These are phyloP conservation scores for Epichloe sp. DNA, from an alignment of 2,329 filamentous ascomycete genomes.

Conservation along the genomic window DNA sequence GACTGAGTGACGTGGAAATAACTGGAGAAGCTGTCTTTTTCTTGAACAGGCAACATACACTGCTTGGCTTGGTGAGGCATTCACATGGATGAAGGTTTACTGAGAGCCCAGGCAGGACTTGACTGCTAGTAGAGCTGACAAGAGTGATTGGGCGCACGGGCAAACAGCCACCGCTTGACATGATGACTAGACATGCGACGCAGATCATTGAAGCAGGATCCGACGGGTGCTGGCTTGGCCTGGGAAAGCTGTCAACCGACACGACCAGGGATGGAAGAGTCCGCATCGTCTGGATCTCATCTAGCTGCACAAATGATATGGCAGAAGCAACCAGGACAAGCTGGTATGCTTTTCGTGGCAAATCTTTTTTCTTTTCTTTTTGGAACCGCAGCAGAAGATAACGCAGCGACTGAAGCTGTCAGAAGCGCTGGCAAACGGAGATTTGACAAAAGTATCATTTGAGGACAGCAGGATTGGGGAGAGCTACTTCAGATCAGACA, in stretches of 20 bases:
- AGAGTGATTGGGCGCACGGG: not conserved
- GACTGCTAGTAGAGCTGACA: not conserved
- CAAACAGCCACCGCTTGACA: not conserved
- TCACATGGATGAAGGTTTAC: not conserved
- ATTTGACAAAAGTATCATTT: not conserved
- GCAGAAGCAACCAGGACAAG: not conserved
- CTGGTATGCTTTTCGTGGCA: not conserved
- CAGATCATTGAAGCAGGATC: not conserved
- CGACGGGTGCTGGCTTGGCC: not conserved
- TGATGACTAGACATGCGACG: not conserved
- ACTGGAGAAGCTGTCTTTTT: slow-evolving; percentile 1
- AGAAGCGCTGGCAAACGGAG: not conserved
- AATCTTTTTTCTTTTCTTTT: slow-evolving; percentile 1
- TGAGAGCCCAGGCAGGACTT: not conserved
- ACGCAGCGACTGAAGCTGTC: not conserved
- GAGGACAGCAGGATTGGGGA: not conserved
- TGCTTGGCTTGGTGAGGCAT: not conserved
- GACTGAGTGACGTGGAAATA: slow-evolving; percentile 27
- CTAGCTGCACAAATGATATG: not conserved
- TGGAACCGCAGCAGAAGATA: not conserved
- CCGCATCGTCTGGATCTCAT: not conserved
- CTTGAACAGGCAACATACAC: not conserved
- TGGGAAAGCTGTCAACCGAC: not conserved
- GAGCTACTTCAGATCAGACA: not conserved
- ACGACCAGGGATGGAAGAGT: not conserved